Conservation (phyloP, 495 filamentous ascomycete species). For the Lophium mytilinum region DNA sequence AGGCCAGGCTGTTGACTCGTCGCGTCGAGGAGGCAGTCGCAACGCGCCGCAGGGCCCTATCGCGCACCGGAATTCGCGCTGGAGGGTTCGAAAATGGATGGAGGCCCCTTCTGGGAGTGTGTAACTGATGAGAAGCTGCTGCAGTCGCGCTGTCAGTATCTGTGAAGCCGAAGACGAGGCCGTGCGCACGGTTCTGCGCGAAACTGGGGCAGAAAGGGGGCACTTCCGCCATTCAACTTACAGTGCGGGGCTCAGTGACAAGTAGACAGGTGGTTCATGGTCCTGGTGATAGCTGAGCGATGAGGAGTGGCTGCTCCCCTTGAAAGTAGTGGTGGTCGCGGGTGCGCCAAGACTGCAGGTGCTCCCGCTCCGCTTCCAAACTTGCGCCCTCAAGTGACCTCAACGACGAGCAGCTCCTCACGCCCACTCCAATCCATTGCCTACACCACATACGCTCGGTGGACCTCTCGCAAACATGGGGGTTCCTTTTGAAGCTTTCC, state of each 20-base stretch:
- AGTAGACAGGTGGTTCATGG: slow-evolving; percentile 5
- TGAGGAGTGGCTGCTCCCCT: slow-evolving; percentile 17
- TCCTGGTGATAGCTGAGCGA: slow-evolving; percentile 13
- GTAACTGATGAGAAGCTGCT: slow-evolving; percentile 5
- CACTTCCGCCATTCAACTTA: slow-evolving; percentile 21
- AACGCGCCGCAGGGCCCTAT: slow-evolving; percentile 7
- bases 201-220: background rate
- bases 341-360: background rate
- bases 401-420: background rate
- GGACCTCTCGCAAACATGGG: slow-evolving; percentile 53
- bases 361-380: background rate
- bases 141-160: slow-evolving; percentile 11
- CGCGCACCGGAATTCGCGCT: background rate
- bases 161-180: slow-evolving; percentile 5
- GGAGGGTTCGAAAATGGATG: background rate
- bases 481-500: slow-evolving; percentile 88
- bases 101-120: background rate
- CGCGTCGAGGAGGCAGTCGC: background rate
- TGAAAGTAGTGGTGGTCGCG: background rate
- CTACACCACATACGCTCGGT: slow-evolving; percentile 5
- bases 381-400: background rate
- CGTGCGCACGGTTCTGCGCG: slow-evolving; percentile 8
- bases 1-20: slow-evolving; percentile 6
- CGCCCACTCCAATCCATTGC: background rate
- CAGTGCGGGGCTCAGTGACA: slow-evolving; percentile 15